phyloP scores from a whole-genome alignment of 371 early-diverging fungal genomes.

The Mucor piriformis region DNA sequence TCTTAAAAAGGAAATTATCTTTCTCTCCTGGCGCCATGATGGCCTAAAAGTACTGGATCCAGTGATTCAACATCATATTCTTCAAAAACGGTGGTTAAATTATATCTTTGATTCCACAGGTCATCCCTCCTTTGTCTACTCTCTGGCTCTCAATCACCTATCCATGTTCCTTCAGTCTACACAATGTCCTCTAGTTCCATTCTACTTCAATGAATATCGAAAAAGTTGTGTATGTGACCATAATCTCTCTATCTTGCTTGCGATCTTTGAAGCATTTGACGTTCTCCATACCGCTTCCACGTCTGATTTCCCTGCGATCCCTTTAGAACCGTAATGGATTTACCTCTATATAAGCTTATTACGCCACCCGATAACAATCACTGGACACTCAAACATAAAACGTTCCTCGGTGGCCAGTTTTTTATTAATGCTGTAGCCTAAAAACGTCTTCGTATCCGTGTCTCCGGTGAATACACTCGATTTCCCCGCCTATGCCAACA shows the following conservation, averaged over 20 bases:
- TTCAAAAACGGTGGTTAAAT: slow-evolving; percentile 1
- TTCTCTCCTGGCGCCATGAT: background rate
- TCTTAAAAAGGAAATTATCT: too few relatives aligned
- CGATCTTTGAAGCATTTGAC: background rate
- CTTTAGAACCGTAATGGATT: background rate
- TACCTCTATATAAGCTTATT: background rate
- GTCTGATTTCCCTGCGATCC: background rate
- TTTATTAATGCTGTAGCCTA: background rate
- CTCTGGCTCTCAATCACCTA: background rate
- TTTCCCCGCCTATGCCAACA: background rate
- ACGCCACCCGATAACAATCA: background rate
- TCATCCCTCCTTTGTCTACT: background rate
- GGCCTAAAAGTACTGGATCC: background rate
- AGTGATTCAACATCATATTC: background rate
- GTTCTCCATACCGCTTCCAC: background rate
- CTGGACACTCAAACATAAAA: background rate
- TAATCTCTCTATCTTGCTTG: background rate
- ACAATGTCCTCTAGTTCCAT: background rate
- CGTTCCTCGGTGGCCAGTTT: background rate
- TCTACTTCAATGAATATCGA: background rate
- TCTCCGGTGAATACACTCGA: background rate
- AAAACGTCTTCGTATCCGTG: background rate
- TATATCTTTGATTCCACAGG: background rate
- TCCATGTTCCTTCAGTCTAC: background rate
- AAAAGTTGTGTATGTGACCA: background rate